Conservation (phyloP, 202 grass and related monocot species). For the Miscanthus sacchariflorus region DNA sequence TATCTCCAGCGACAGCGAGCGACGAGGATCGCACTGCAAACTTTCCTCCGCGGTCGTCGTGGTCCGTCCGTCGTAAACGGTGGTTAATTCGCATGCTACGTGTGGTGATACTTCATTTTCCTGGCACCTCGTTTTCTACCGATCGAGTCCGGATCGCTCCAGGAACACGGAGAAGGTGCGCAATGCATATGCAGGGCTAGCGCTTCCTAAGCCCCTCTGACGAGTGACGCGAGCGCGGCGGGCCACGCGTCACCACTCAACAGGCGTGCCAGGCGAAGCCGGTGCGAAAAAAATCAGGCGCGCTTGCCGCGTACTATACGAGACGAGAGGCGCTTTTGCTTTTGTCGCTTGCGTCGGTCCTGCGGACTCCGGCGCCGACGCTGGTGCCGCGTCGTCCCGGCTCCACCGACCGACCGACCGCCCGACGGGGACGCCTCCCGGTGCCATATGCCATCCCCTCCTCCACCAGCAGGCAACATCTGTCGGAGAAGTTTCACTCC, state of each 20-base stretch:
- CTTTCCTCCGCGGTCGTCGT: too few relatives aligned
- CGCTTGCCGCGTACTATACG: not conserved
- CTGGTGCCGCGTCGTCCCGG: not conserved
- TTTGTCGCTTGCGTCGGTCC: not conserved
- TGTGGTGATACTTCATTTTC: too few relatives aligned
- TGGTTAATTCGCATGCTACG: too few relatives aligned
- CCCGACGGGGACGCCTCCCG: not conserved
- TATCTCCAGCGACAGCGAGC: not conserved
- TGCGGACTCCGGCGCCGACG: conserved; percentile 1
- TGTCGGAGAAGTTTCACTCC: not conserved
- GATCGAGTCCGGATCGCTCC: too few relatives aligned
- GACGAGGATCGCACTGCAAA: not conserved
- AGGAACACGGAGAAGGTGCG: too few relatives aligned
- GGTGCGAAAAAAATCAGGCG: not conserved
- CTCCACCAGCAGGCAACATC: not conserved
- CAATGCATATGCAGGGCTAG: too few relatives aligned
- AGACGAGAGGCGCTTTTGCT: not conserved
- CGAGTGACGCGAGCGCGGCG: too few relatives aligned
- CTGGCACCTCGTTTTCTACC: too few relatives aligned
- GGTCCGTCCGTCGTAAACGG: too few relatives aligned
- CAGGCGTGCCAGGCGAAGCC: not conserved
- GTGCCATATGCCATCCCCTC: not conserved
- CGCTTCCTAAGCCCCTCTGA: too few relatives aligned
- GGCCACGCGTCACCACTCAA: too few relatives aligned
- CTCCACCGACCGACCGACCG: not conserved